These are phyloP conservation scores for Tilletia horrida DNA, from an alignment of 1,284 basidiomycete species.

Conservation along the genomic window DNA sequence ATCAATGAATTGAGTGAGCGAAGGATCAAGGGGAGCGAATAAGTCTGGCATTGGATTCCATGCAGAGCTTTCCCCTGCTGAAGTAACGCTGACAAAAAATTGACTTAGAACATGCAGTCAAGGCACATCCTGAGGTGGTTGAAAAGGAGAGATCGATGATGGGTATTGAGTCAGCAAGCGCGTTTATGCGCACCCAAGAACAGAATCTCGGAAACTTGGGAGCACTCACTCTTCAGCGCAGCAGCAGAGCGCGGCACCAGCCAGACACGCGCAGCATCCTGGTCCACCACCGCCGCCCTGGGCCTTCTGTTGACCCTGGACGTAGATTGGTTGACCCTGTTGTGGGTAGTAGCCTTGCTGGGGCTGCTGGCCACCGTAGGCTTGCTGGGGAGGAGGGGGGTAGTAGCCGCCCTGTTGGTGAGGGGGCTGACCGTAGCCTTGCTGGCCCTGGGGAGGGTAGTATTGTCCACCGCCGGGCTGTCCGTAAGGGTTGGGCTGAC, in stretches of 20 bases:
- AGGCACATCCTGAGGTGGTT: slow-evolving; percentile 10
- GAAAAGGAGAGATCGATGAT: neutral
- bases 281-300: slow-evolving; percentile 25
- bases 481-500: slow-evolving; percentile 16
- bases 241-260: slow-evolving; percentile 31
- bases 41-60: no score
- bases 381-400: slow-evolving; percentile 14
- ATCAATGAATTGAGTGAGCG: no score
- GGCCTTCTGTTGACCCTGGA: slow-evolving; percentile 32
- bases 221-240: slow-evolving; percentile 30
- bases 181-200: neutral
- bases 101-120: slow-evolving; percentile 17
- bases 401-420: slow-evolving; percentile 15
- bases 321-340: slow-evolving; percentile 35
- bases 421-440: neutral
- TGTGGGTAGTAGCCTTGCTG: slow-evolving; percentile 27
- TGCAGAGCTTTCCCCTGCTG: no score
- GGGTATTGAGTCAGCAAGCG: neutral
- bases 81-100: no score
- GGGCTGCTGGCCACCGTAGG: slow-evolving; percentile 17
- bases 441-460: slow-evolving; percentile 16
- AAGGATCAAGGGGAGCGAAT: neutral
- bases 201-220: no score
- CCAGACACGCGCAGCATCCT: slow-evolving; percentile 36
- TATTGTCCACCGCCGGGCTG: slow-evolving; percentile 13